Evolutionary conservation across 1,284 basidiomycete species (phyloP).

Genomic region (Ganoderma leucocontextum): DNA sequence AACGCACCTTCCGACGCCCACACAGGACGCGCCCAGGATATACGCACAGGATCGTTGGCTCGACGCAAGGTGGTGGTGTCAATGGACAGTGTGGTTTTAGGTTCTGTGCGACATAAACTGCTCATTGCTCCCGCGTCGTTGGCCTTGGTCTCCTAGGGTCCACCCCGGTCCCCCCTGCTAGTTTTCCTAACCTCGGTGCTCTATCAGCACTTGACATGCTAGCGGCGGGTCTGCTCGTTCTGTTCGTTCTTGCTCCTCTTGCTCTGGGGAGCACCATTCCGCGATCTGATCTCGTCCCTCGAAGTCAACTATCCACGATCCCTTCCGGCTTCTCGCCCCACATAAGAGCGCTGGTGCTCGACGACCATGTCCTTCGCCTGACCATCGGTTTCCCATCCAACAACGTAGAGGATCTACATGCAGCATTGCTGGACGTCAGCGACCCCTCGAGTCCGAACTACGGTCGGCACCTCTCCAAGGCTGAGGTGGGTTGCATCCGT

Average conservation of each 20-base stretch:
- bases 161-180: background rate
- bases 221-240: background rate
- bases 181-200: background rate
- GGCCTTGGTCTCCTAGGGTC: background rate
- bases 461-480: conserved; percentile 40
- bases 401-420: conserved; percentile 36
- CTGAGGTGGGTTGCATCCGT: conserved; percentile 32
- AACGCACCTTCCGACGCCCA: background rate
- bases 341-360: background rate
- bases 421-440: conserved; percentile 39
- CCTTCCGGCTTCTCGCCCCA: conserved; percentile 2
- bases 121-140: background rate
- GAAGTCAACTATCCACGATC: background rate
- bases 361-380: conserved; percentile 31
- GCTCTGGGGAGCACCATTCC: conserved; percentile 1
- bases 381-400: conserved; percentile 32
- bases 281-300: background rate
- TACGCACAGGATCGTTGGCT: background rate
- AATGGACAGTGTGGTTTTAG: background rate
- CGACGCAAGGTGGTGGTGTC: background rate
- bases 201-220: conserved; percentile 7
- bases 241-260: background rate
- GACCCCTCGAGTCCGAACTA: conserved; percentile 39
- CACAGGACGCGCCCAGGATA: background rate
- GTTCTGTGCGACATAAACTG: background rate